Percentiles rank a stretch among this genome's conserved stretches.
phyloP scores from a whole-genome alignment of 2,329 filamentous ascomycete genomes.

The Claviceps maximensis region DNA sequence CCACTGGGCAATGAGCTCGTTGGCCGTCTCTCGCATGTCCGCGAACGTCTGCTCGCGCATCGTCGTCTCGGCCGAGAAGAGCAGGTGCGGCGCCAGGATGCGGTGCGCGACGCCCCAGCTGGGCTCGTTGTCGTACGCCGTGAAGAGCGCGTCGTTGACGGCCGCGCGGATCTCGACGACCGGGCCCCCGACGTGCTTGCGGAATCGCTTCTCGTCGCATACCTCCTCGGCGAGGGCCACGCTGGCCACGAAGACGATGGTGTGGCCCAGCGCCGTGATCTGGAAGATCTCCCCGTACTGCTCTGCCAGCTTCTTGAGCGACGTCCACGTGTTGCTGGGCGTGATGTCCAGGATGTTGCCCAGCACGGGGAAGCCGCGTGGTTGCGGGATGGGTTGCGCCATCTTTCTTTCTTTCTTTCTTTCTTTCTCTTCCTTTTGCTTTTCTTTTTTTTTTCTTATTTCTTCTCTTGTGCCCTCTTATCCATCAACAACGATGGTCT shows the following conservation, averaged over 20 bases:
- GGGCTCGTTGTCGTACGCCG: slow-evolving; percentile 33
- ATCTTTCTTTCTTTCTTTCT: slow-evolving; percentile 9
- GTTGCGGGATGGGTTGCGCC: slow-evolving; percentile 22
- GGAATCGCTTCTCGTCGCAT: slow-evolving; percentile 39
- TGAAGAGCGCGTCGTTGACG: slow-evolving; percentile 39
- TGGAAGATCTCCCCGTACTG: slow-evolving; percentile 26
- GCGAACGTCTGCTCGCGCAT: slow-evolving; percentile 23
- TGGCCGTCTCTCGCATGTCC: slow-evolving; percentile 35
- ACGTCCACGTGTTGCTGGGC: slow-evolving; percentile 23
- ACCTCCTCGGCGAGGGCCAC: slow-evolving; percentile 34
- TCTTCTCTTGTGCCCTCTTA: too few species aligned
- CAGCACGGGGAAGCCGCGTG: slow-evolving; percentile 21
- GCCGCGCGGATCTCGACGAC: slow-evolving; percentile 37
- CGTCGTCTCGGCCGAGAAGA: slow-evolving; percentile 18
- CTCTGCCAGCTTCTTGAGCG: slow-evolving; percentile 22
- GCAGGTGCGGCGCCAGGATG: slow-evolving; percentile 32
- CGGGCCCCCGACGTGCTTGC: slow-evolving; percentile 39
- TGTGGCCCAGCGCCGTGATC: slow-evolving; percentile 21
- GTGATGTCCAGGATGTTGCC: slow-evolving; percentile 24
- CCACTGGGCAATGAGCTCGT: slow-evolving; percentile 40
- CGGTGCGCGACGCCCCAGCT: slow-evolving; percentile 38
- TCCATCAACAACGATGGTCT: too few species aligned
- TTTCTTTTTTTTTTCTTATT: background rate
- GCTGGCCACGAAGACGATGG: slow-evolving; percentile 32
- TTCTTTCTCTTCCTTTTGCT: too few species aligned